Conservation (phyloP, 78 protist genomes). For the Dictyostelium discoideum region DNA sequence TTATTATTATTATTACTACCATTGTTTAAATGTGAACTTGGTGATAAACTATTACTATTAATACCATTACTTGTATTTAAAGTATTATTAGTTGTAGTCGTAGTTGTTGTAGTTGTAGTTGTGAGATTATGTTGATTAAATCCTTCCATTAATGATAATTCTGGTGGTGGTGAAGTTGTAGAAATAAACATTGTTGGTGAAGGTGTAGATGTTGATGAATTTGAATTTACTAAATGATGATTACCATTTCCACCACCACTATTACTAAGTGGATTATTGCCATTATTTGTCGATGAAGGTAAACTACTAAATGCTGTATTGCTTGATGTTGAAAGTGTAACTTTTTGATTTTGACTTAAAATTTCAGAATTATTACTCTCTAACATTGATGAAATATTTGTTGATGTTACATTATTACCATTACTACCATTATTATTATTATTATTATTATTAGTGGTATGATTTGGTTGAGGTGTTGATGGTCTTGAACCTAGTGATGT, state of each 20-base stretch:
- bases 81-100: not conserved
- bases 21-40: not conserved
- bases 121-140: not conserved
- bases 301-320: not conserved
- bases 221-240: not conserved
- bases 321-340: not conserved
- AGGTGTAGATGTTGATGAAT: slow-evolving; percentile 3
- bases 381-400: not conserved
- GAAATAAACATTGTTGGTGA: not conserved
- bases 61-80: not conserved
- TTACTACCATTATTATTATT: not conserved
- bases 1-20: not conserved
- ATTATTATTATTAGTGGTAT: not conserved
- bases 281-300: not conserved
- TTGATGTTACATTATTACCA: not conserved
- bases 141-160: not conserved
- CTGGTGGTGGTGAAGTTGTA: slow-evolving; percentile 7
- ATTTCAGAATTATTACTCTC: not conserved
- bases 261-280: not conserved
- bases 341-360: not conserved
- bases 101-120: not conserved
- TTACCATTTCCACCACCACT: not conserved
- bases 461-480: not conserved
- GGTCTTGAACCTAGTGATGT: slow-evolving; percentile 13
- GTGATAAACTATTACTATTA: slow-evolving; percentile 19